Evolutionary conservation across 108 stramenopile species (phyloP), one percentile per base, ranked within the genome.

Genomic region (Nannochloropsis salina): DNA sequence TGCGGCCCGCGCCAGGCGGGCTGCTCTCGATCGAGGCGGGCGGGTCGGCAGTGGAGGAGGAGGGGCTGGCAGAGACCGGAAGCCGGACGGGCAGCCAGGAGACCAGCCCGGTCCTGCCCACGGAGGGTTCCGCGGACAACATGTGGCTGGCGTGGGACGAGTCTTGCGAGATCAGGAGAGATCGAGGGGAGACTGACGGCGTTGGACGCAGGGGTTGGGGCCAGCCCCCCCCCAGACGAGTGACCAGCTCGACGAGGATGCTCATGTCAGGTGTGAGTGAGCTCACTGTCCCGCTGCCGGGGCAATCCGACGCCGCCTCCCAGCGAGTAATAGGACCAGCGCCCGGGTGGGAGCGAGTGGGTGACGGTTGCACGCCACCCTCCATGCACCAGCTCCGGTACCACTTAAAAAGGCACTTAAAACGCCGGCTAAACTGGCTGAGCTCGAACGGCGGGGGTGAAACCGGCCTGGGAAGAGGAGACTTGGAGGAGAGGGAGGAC

Each of bases 81-180:
- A 74, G 8, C 61, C 15, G 0, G 20, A 3, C 20, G 20, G n/a
- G 61, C 61, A 74, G 61, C n/a, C 3, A 74, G 20, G n/a, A n/a
- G 20, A 74, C 20, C 2, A 74, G 61, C 61, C 61, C 61, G 15
- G 61, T 8, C n/a, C 1, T 15, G 61, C 61, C 61, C 20, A 74
- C 61, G 61, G 61, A 15, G 20, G 61, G 61, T 1, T 15, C 61
- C 61, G 15, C 61, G 2, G 61, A 15, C 15, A 74, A n/a, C n/a
- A 74, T 74, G 61, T 74, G 61, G 61, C 61, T n/a, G 15, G 61
- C 61, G 61, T 74, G 61, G 61, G 61, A 74, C n/a, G 61, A 74
- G n/a, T 74, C 61, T 74, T 74, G 61, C n/a, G 61, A 74, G 61
- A n/a, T 74, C 20, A 74, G 61, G 61, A 74, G 61, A 74, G 61